These are phyloP conservation scores for Lophiostoma macrostomum DNA, from an alignment of 495 filamentous ascomycete species.

Conservation along the genomic window DNA sequence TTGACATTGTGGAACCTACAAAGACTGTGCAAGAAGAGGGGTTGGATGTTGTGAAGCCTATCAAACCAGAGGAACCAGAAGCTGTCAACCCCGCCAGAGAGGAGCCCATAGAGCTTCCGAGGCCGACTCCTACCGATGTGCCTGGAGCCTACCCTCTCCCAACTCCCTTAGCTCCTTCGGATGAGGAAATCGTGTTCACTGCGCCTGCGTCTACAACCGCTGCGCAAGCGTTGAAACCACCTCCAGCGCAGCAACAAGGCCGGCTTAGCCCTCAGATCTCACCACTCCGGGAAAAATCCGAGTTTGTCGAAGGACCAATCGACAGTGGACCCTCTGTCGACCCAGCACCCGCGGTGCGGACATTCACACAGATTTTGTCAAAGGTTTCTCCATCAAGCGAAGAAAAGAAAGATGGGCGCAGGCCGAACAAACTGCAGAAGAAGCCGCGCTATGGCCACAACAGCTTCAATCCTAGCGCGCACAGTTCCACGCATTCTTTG, in stretches of 20 bases:
- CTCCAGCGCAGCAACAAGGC: conserved; percentile 5
- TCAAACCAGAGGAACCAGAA: too few species aligned
- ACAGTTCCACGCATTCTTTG: conserved; percentile 42
- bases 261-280: background rate
- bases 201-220: conserved; percentile 10
- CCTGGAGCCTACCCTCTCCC: conserved; percentile 11
- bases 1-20: background rate
- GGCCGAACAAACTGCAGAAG: conserved; percentile 38
- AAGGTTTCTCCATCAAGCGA: conserved; percentile 25
- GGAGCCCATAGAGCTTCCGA: background rate
- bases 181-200: conserved; percentile 32
- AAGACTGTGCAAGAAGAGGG: background rate
- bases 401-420: conserved; percentile 17
- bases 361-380: conserved; percentile 31
- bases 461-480: conserved; percentile 31
- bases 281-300: conserved; percentile 22
- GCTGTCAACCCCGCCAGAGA: background rate
- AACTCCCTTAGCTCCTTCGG: conserved; percentile 24
- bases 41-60: background rate
- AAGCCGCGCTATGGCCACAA: conserved; percentile 25
- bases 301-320: conserved; percentile 25
- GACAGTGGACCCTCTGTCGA: conserved; percentile 7
- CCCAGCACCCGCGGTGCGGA: conserved; percentile 19
- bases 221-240: conserved; percentile 25
- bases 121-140: background rate